These are phyloP conservation scores for Trichophyton verrucosum DNA, from an alignment of 2,329 filamentous ascomycete species.

Conservation along the genomic window DNA sequence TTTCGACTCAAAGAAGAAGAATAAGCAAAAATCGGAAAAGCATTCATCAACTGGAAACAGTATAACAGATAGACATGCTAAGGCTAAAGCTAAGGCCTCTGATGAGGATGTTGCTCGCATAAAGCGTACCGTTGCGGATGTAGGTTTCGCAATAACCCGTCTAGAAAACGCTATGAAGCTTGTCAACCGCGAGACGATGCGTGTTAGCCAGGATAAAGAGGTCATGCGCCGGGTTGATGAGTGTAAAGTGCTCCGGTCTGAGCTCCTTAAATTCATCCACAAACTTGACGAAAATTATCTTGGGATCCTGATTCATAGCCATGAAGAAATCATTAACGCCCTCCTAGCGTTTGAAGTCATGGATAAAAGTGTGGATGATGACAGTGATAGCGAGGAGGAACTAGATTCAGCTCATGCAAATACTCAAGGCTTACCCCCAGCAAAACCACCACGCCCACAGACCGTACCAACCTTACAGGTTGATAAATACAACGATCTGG, in stretches of 20 bases:
- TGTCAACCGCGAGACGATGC: constrained; percentile 79
- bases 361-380: constrained; percentile 51
- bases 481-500: constrained; percentile 35
- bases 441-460: constrained; percentile 38
- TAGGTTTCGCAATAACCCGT: constrained; percentile 83
- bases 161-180: constrained; percentile 74
- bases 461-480: constrained; percentile 27
- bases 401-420: constrained; percentile 30
- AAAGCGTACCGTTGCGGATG: constrained; percentile 75
- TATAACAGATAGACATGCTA: constrained; percentile 51
- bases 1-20: constrained; percentile 34
- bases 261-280: constrained; percentile 85
- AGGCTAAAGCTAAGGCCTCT: constrained; percentile 80
- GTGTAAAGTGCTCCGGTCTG: constrained; percentile 74
- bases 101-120: constrained; percentile 47
- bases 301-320: constrained; percentile 79
- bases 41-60: constrained; percentile 63
- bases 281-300: constrained; percentile 84
- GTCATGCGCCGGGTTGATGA: constrained; percentile 67
- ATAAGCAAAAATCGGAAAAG: constrained; percentile 43
- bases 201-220: constrained; percentile 70
- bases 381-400: constrained; percentile 54
- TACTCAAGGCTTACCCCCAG: constrained; percentile 16
- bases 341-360: constrained; percentile 92
- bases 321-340: constrained; percentile 87